These are phyloP conservation scores for Calocybe indica DNA, from an alignment of 768 basidiomycete species.

Conservation along the genomic window DNA sequence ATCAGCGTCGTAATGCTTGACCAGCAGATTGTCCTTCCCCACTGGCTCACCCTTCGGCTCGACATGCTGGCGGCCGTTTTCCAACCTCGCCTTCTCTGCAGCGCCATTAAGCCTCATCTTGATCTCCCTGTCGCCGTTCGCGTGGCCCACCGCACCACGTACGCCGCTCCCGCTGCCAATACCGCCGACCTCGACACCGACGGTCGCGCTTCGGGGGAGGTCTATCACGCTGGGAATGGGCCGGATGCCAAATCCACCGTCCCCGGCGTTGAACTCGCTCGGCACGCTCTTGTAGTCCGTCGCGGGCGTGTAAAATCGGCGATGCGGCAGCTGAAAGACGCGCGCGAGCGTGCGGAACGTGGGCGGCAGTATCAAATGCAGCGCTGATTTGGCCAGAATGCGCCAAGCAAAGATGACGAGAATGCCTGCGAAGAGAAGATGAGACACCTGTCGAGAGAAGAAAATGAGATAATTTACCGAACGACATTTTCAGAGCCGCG, in stretches of 20 bases:
- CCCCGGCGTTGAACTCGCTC: slow-evolving; percentile 33
- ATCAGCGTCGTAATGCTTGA: slow-evolving; percentile 83
- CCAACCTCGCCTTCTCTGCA: slow-evolving; percentile 12
- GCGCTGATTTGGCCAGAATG: slow-evolving; percentile 69
- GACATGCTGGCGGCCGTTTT: neutral
- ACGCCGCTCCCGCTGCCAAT: slow-evolving; percentile 33
- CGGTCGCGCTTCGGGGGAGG: slow-evolving; percentile 45
- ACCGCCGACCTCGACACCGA: slow-evolving; percentile 38
- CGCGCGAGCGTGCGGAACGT: slow-evolving; percentile 72
- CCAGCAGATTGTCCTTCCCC: slow-evolving; percentile 21
- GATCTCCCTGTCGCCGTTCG: slow-evolving; percentile 44
- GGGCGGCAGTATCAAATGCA: slow-evolving; percentile 76
- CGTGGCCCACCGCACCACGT: slow-evolving; percentile 6
- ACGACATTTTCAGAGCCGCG: slow-evolving; percentile 39
- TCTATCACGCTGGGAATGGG: slow-evolving; percentile 87
- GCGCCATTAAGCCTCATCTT: slow-evolving; percentile 43
- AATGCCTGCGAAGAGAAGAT: slow-evolving; percentile 43
- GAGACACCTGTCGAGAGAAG: neutral
- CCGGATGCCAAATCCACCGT: slow-evolving; percentile 39
- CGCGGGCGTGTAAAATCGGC: slow-evolving; percentile 87
- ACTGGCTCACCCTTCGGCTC: slow-evolving; percentile 14
- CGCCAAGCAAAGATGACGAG: slow-evolving; percentile 83
- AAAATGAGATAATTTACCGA: slow-evolving; percentile 24
- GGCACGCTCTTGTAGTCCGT: slow-evolving; percentile 80
- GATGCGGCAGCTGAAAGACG: slow-evolving; percentile 67